A percentile compares a stretch with the other conserved stretches of the same genome.
Conservation (phyloP, 2,329 filamentous ascomycete genomes). For the Raffaelea ambrosiae region DNA sequence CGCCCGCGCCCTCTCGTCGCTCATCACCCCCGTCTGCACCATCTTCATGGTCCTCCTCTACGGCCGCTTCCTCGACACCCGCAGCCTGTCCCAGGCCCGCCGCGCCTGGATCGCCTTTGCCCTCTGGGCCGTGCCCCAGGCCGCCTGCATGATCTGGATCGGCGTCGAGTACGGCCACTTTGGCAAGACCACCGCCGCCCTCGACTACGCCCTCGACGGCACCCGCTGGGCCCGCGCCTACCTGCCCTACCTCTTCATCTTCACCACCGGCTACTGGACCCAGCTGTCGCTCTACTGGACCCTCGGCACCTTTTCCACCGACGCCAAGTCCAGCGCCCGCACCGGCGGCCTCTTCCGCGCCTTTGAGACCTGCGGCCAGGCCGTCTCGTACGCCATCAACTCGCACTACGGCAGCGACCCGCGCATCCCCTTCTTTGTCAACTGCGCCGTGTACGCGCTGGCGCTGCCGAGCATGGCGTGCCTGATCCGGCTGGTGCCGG, state of each 20-base stretch:
- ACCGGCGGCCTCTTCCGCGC: conserved; percentile 4
- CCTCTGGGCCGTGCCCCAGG: neutral
- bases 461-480: neutral
- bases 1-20: neutral
- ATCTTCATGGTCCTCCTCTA: neutral
- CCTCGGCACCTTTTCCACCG: conserved; percentile 1
- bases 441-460: neutral
- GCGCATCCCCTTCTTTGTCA: conserved; percentile 2
- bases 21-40: neutral
- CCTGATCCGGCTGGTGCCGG: conserved; percentile 1
- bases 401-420: neutral
- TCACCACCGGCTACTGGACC: conserved; percentile 1
- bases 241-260: conserved; percentile 1
- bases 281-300: conserved; percentile 5
- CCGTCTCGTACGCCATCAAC: conserved; percentile 5
- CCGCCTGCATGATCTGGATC: conserved; percentile 2
- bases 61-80: neutral
- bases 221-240: neutral
- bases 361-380: conserved; percentile 5
- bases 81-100: neutral
- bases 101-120: neutral
- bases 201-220: neutral
- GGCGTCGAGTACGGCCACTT: conserved; percentile 1
- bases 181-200: neutral
- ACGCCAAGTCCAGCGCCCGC: neutral